phyloP scores from a whole-genome alignment of 176 grass and related monocot genomes.

The Hordeum marinum region DNA sequence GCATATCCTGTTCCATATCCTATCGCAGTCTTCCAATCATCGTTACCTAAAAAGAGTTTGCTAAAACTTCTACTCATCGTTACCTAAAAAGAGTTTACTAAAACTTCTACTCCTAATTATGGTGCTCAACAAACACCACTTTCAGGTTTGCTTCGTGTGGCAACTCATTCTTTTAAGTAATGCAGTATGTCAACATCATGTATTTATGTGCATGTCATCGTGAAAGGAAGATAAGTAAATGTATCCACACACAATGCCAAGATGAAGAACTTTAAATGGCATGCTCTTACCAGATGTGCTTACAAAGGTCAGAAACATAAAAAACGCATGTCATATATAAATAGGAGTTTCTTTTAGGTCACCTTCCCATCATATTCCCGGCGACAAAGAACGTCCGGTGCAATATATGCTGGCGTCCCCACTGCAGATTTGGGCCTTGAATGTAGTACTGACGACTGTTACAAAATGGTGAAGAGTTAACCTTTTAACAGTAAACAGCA shows the following conservation, averaged over 20 bases:
- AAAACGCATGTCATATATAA: neutral
- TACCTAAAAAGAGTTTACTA: neutral
- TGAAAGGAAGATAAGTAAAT: neutral
- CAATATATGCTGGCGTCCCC: conserved; percentile 79
- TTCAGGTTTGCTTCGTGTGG: neutral
- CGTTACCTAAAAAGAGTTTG: neutral
- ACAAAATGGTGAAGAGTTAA: conserved; percentile 17
- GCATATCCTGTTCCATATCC: neutral
- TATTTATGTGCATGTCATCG: conserved; percentile 9
- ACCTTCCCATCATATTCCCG: conserved; percentile 81
- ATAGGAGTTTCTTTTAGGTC: conserved; percentile 12
- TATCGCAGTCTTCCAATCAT: conserved; percentile 2
- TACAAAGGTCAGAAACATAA: conserved; percentile 12
- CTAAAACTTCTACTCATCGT: neutral
- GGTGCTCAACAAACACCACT: neutral
- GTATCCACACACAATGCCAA: neutral
- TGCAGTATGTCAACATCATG: neutral
- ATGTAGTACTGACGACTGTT: conserved; percentile 70
- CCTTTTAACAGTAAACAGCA: neutral
- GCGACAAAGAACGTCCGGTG: conserved; percentile 64
- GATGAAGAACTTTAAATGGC: neutral
- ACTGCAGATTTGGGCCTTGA: conserved; percentile 90
- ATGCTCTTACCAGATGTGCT: neutral
- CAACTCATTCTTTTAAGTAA: neutral
- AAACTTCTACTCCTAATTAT: neutral